phyloP scores from a whole-genome alignment of 495 filamentous ascomycete genomes.

The Tetracladium setigerum region DNA sequence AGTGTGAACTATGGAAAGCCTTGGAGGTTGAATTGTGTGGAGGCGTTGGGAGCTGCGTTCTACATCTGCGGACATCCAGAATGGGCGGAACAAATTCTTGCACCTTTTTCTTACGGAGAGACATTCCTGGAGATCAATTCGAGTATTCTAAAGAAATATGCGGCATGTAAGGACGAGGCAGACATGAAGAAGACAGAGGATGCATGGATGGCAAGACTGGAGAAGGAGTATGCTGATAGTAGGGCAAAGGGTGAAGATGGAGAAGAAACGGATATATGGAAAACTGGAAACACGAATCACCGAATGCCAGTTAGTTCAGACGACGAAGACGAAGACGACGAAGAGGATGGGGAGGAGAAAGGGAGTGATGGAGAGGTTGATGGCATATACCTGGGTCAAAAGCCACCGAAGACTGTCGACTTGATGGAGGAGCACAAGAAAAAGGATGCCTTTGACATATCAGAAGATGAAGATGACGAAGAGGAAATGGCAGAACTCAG shows the following conservation, averaged over 20 bases:
- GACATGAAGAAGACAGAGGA: conserved; percentile 82
- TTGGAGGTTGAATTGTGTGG: conserved; percentile 89
- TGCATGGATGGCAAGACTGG: conserved; percentile 82
- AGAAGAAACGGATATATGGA: conserved; percentile 65
- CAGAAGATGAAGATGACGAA: conserved; percentile 71
- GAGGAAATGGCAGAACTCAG: conserved; percentile 90
- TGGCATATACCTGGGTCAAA: conserved; percentile 50
- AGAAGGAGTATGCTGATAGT: conserved; percentile 79
- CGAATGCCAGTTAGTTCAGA: conserved; percentile 45
- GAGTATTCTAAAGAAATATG: conserved; percentile 74
- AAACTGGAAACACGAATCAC: conserved; percentile 77
- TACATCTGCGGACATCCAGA: conserved; percentile 85
- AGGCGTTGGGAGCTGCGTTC: conserved; percentile 88
- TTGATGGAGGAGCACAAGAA: conserved; percentile 39
- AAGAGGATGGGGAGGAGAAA: conserved; percentile 31
- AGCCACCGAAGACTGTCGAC: conserved; percentile 31
- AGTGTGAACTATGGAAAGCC: conserved; percentile 95
- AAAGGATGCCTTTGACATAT: conserved; percentile 63
- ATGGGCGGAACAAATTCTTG: conserved; percentile 78
- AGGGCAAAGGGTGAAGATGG: conserved; percentile 54
- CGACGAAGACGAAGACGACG: conserved; percentile 45
- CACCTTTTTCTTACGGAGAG: conserved; percentile 79
- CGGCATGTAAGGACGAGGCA: conserved; percentile 72
- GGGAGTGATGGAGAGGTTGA: conserved; percentile 37
- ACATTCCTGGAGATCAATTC: conserved; percentile 86